Evolutionary conservation across 306 rosid species (phyloP).

Genomic region (Adenanthera pavonina): DNA sequence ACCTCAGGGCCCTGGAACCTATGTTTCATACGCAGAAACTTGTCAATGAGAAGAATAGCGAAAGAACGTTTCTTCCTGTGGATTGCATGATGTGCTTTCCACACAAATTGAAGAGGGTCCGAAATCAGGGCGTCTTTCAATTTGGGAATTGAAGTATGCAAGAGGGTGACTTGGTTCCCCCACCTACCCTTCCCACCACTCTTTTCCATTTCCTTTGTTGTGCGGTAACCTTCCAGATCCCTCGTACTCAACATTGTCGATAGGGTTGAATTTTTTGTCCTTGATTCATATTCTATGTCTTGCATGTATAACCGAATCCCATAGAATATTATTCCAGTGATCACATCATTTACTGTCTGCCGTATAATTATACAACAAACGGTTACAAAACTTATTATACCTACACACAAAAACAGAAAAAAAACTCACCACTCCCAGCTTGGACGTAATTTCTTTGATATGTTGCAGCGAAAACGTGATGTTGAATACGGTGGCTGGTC

Average conservation of each 20-base stretch:
- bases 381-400: not conserved
- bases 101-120: not conserved
- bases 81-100: not conserved
- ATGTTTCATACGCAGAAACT: not conserved
- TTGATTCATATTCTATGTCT: not conserved
- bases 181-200: not conserved
- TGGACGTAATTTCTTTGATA: constrained; percentile 41
- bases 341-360: constrained; percentile 48
- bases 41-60: not conserved
- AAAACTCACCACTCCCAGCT: constrained; percentile 23
- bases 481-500: not conserved
- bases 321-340: constrained; percentile 31
- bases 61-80: not conserved
- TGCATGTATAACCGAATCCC: constrained; percentile 51
- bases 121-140: not conserved
- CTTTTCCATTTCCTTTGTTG: not conserved
- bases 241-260: not conserved
- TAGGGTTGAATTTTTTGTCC: not conserved
- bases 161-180: constrained; percentile 42
- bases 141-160: constrained; percentile 39
- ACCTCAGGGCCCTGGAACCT: not conserved
- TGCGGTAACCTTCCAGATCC: not conserved
- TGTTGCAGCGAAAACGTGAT: constrained; percentile 24
- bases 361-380: not conserved
- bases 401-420: not conserved